Evolutionary conservation across 2,329 filamentous ascomycete genomes (phyloP).

Genomic region (Pestalotiopsis fici): DNA sequence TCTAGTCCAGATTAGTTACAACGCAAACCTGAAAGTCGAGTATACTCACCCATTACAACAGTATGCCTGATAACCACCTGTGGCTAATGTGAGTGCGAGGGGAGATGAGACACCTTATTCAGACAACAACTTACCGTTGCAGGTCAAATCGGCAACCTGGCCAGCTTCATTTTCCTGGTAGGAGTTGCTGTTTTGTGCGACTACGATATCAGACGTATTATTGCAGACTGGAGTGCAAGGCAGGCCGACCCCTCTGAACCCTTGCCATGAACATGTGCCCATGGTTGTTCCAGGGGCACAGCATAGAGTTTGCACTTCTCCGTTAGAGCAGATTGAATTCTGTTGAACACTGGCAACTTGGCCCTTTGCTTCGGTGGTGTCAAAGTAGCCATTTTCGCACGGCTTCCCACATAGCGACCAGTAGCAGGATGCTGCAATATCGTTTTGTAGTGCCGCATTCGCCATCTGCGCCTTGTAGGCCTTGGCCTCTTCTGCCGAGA

Average conservation of each 20-base stretch:
- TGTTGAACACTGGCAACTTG: conserved; percentile 6
- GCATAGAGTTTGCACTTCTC: conserved; percentile 12
- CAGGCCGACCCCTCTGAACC: conserved; percentile 12
- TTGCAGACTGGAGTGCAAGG: conserved; percentile 10
- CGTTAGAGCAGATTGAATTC: conserved; percentile 13
- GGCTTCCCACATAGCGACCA: not conserved
- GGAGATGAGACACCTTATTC: no score
- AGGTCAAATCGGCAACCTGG: conserved; percentile 7
- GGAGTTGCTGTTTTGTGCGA: conserved; percentile 13
- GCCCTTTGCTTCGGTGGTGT: conserved; percentile 1
- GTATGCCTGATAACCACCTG: conserved; percentile 5
- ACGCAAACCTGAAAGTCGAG: no score
- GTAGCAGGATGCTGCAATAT: not conserved
- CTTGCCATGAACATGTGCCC: conserved; percentile 12
- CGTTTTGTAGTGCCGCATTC: not conserved
- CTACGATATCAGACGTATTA: conserved; percentile 1
- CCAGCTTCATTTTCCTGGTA: conserved; percentile 1
- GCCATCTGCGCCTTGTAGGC: not conserved
- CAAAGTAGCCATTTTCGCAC: not conserved
- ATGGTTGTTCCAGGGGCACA: conserved; percentile 12
- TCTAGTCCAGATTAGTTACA: not conserved
- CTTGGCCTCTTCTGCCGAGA: not conserved
- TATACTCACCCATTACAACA: conserved; percentile 2
- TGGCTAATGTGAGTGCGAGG: no score
- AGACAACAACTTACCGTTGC: conserved; percentile 5